A percentile compares a stretch with the other conserved stretches of the same genome.
These are phyloP conservation scores for Magnaporthales sp. DNA, from an alignment of 2,329 filamentous ascomycete species.

Conservation along the genomic window DNA sequence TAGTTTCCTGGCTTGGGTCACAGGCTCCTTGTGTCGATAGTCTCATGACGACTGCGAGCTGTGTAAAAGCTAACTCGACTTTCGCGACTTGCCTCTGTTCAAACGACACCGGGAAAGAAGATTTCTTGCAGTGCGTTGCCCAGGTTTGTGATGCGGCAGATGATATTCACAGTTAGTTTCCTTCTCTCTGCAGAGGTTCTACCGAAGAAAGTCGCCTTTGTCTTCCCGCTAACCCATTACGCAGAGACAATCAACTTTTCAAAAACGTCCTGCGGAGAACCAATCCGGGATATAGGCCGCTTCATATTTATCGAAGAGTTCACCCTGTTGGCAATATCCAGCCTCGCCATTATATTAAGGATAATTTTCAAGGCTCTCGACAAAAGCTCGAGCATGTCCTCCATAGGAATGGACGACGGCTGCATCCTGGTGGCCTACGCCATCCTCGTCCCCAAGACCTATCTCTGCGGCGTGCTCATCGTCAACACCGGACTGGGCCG, in stretches of 20 bases:
- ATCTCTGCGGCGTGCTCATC: not conserved
- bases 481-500: not conserved
- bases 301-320: not conserved
- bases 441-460: not conserved
- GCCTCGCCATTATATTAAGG: not conserved
- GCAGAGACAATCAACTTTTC: not conserved
- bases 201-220: not conserved
- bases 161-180: not conserved
- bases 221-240: not conserved
- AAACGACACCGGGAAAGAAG: not conserved
- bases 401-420: not conserved
- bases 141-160: not conserved
- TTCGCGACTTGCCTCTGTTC: not conserved
- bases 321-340: not conserved
- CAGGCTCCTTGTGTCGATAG: not conserved
- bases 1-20: not conserved
- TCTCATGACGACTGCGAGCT: not conserved
- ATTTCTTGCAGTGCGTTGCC: not conserved
- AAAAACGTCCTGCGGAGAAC: not conserved
- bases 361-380: not conserved
- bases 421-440: not conserved
- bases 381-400: not conserved
- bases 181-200: not conserved
- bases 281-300: not conserved
- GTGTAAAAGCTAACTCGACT: not conserved